Base-by-base conservation (phyloP, 192 early-diverging fungal species). In the Funneliformis mosseae region DNA sequence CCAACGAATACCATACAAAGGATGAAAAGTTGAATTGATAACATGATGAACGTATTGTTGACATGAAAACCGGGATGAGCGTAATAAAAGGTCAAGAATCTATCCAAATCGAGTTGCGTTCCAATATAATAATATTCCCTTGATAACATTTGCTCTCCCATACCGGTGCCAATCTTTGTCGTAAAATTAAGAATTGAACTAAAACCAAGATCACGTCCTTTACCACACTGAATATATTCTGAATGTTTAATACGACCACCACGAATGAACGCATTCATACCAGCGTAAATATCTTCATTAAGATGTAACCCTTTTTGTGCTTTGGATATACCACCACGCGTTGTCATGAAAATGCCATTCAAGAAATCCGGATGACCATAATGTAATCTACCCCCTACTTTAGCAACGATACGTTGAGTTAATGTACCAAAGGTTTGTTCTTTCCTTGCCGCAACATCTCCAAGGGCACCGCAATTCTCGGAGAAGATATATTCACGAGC, bases 121-220 rank as follows among this genome's bases (percentile, higher is more conserved):
- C 95, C 95, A 68, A 96, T 87, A 82, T 94, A 94, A 85, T 96
- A 95, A 84, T 96, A 94, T 83, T 96, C 95, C 78, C 95, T 91
- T n/a, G 95, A 96, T 63, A 96, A 83, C 91, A 96, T 95, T 85
- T 96, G 95, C 84, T 96, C 95, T 67, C 93, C 94, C 95, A 96
- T 96, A 79, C 95, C 95, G 9, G 94, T 94, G 63, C 94, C 94
- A 69, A 96, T 95, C 84, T 96, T 96, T 72, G 95, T 94, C 78
- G 93, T 93, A 80, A 95, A 96, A 84, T 94, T 93, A 81, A 96
- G 92, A 74, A 95, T 93, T 8, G 95, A 96, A 68, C 92, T 92
- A 88, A 96, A 95, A 9, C 94, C 94, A 63, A 96, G 88, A 85
- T 96, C 95, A 82, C 94, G 93, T 8, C 95, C 95, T 87, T 96